Base-by-base conservation (phyloP, 441 rosid species). In the Dalechampia spathulata region DNA sequence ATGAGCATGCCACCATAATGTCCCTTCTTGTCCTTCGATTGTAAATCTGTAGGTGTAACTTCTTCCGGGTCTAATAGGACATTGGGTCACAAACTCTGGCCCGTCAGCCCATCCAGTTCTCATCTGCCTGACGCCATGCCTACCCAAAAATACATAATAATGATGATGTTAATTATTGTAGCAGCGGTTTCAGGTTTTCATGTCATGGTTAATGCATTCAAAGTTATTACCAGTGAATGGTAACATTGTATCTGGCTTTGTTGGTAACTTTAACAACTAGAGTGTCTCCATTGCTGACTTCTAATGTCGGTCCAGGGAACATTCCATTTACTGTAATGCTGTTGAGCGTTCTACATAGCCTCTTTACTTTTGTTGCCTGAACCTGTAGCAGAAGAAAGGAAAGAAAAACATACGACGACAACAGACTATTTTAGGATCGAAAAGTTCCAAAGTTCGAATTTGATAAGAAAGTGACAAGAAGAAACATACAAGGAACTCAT, bases 1-100 rank as follows among this genome's bases (percentile, higher is more conserved):
- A 39, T 90, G 98, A 43, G 96, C 96, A 54, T 90, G 98, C 98
- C 98, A 90, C 98, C 98, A 90, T 15, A 90, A 55, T 0, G 98
- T 90, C 27, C 98, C 98, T 69, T 79, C 90, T 69, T 90, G 96
- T 17, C 88, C 92, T 62, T 82, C 76, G 59, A 83, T 71, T 1
- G 90, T 87, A 37, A 87, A 90, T 65, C 90, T 80, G 70, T 90
- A 87, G 0, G 87, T 82, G 73, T 80, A 90, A 46, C 79, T 87
- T 3, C 77, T 66, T 46, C 92, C 92, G 1, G 98, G 98, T 74
- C 87, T 75, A 53, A 90, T 83, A 7, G 96, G 98, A 21, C 98
- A 90, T 46, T 87, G 95, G 2, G 96, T 90, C 62, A 90, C 84
- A 23, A 79, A 85, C 60, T 90, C 98, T 1, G 98, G 96, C 28